These are phyloP conservation scores for Rubroshorea leprosula DNA, from an alignment of 345 rosid species.

Conservation along the genomic window DNA sequence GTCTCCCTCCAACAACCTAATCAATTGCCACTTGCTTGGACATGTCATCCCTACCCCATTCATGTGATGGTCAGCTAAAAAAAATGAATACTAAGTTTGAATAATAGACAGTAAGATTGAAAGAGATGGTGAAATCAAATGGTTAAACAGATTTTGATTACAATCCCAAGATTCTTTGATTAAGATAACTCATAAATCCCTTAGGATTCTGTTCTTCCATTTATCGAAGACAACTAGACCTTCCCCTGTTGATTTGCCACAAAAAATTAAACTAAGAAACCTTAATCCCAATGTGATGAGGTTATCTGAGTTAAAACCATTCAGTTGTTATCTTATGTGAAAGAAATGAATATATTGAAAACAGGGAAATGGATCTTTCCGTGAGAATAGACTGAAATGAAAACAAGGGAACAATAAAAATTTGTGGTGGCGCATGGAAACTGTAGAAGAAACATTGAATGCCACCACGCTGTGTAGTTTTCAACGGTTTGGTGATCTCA, in stretches of 20 bases:
- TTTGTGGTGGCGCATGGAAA: constrained; percentile 8
- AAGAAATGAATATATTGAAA: neutral
- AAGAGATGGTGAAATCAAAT: too few relatives aligned
- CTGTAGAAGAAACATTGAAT: constrained; percentile 9
- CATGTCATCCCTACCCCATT: neutral
- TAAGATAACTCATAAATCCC: too few relatives aligned
- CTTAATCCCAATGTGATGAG: neutral
- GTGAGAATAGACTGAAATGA: too few relatives aligned
- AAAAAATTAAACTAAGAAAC: neutral
- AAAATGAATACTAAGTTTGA: too few relatives aligned
- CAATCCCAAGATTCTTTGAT: too few relatives aligned
- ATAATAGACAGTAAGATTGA: too few relatives aligned
- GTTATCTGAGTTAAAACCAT: neutral
- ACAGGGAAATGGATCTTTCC: neutral
- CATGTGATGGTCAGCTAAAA: neutral
- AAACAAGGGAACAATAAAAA: constrained; percentile 6
- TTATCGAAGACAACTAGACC: too few relatives aligned
- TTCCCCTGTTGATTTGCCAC: neutral
- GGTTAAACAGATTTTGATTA: too few relatives aligned
- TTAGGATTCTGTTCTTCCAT: too few relatives aligned
- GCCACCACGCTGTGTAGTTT: constrained; percentile 1
- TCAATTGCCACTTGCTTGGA: neutral
- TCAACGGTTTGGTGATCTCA: constrained; percentile 11
- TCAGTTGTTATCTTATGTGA: neutral
- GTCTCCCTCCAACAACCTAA: neutral